A percentile compares a stretch with the other conserved stretches of the same genome.
phyloP scores from a whole-genome alignment of 164 flowering plant species.

The Piper longum region DNA sequence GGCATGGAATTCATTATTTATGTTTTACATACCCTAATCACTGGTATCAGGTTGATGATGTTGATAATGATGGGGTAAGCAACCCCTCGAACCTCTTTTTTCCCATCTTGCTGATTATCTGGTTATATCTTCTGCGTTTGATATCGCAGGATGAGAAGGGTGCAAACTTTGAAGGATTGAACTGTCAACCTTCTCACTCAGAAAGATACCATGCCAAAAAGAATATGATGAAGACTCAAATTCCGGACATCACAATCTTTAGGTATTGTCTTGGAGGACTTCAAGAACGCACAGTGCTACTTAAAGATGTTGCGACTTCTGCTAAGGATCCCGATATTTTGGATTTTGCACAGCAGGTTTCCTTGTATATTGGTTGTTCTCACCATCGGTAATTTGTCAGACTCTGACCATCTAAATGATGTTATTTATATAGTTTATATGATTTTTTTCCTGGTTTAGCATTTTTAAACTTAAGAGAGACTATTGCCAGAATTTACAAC shows the following conservation, averaged over 20 bases:
- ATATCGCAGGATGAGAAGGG: constrained; percentile 27
- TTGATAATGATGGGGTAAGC: too few relatives aligned
- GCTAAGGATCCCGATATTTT: constrained; percentile 40
- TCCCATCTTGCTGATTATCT: neutral
- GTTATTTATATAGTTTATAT: too few relatives aligned
- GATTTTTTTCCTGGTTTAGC: too few relatives aligned
- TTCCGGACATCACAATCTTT: constrained; percentile 57
- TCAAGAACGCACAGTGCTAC: constrained; percentile 50
- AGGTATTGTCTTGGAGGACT: constrained; percentile 68
- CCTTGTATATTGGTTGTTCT: constrained; percentile 69
- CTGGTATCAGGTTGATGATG: too few relatives aligned
- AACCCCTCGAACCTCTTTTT: neutral
- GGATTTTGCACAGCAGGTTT: constrained; percentile 64
- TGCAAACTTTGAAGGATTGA: constrained; percentile 30
- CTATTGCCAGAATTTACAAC: too few relatives aligned
- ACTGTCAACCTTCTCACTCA: constrained; percentile 39
- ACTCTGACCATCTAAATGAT: neutral
- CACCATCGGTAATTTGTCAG: constrained; percentile 53
- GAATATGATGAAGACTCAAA: constrained; percentile 17
- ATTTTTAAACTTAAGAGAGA: too few relatives aligned
- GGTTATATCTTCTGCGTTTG: neutral
- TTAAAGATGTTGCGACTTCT: constrained; percentile 49
- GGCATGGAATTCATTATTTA: too few relatives aligned
- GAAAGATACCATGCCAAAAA: constrained; percentile 47
- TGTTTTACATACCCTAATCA: too few relatives aligned